phyloP scores from a whole-genome alignment of 2,329 filamentous ascomycete species.

The Claviceps digitariae region DNA sequence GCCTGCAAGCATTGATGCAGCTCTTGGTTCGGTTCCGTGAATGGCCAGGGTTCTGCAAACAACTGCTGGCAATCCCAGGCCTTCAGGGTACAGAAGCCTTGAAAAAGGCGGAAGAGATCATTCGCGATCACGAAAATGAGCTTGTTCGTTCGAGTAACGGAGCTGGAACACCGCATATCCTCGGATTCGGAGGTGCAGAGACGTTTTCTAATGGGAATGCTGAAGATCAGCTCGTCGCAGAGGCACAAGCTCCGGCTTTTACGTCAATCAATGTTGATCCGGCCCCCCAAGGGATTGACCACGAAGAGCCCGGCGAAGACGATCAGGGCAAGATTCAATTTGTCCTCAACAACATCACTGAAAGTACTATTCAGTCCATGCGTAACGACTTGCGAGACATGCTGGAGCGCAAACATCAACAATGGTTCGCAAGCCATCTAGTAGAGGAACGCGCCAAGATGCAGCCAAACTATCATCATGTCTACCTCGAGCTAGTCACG shows the following conservation, averaged over 20 bases:
- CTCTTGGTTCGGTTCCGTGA: constrained; percentile 71
- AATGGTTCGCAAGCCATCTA: constrained; percentile 92
- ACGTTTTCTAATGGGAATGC: constrained; percentile 54
- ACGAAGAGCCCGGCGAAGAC: constrained; percentile 72
- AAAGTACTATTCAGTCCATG: constrained; percentile 75
- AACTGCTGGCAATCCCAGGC: constrained; percentile 68
- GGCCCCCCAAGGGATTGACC: constrained; percentile 46
- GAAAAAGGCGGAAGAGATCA: constrained; percentile 68
- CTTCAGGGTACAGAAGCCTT: constrained; percentile 76
- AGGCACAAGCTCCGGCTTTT: constrained; percentile 59
- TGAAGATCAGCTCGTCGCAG: constrained; percentile 46
- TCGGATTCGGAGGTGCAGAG: constrained; percentile 28
- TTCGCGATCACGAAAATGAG: constrained; percentile 54
- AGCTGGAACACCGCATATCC: constrained; percentile 22
- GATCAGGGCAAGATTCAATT: constrained; percentile 91
- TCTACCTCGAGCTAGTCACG: constrained; percentile 82
- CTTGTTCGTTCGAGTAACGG: constrained; percentile 42
- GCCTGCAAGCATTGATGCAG: constrained; percentile 85
- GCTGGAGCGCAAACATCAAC: constrained; percentile 68
- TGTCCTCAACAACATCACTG: constrained; percentile 90
- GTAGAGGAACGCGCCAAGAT: constrained; percentile 94
- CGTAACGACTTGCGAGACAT: constrained; percentile 68
- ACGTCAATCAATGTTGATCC: constrained; percentile 64
- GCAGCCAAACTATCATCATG: constrained; percentile 89
- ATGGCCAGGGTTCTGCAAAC: constrained; percentile 89